A percentile compares a stretch with the other conserved stretches of the same genome.
phyloP scores from a whole-genome alignment of 495 filamentous ascomycete genomes.

The Penicillium herquei region DNA sequence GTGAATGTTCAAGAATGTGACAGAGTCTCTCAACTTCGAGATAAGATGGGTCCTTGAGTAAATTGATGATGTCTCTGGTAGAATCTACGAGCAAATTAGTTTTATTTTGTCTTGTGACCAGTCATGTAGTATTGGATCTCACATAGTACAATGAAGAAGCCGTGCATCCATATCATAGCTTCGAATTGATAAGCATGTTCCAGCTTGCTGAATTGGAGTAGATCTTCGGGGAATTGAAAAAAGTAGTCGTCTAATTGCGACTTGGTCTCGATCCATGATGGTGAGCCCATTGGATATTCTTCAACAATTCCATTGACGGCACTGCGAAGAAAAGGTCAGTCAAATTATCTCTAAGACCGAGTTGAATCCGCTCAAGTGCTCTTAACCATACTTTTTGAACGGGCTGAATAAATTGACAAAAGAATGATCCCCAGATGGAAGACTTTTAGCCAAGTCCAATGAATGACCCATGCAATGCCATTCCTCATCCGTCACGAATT shows the following conservation, averaged over 20 bases:
- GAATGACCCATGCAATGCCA: neutral
- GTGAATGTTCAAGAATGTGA: neutral
- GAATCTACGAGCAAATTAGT: neutral
- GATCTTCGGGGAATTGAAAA: neutral
- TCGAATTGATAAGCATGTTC: neutral
- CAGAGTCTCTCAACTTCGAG: neutral
- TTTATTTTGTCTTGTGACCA: neutral
- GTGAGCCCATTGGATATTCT: neutral
- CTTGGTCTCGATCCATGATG: neutral
- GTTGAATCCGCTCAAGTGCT: neutral
- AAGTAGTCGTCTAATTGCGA: neutral
- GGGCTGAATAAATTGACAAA: neutral
- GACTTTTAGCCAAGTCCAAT: neutral
- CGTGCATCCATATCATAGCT: neutral
- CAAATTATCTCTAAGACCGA: neutral
- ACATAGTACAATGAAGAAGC: neutral
- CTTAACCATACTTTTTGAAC: neutral
- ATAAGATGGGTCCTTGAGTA: neutral
- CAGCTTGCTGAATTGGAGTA: neutral
- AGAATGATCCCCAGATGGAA: neutral
- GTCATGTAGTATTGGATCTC: neutral
- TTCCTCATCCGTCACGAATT: neutral
- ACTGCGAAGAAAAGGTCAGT: neutral
- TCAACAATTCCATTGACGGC: neutral
- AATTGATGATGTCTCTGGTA: neutral